These are phyloP conservation scores for Vaccinium darrowii DNA, from an alignment of 148 eudicot species.

Conservation along the genomic window DNA sequence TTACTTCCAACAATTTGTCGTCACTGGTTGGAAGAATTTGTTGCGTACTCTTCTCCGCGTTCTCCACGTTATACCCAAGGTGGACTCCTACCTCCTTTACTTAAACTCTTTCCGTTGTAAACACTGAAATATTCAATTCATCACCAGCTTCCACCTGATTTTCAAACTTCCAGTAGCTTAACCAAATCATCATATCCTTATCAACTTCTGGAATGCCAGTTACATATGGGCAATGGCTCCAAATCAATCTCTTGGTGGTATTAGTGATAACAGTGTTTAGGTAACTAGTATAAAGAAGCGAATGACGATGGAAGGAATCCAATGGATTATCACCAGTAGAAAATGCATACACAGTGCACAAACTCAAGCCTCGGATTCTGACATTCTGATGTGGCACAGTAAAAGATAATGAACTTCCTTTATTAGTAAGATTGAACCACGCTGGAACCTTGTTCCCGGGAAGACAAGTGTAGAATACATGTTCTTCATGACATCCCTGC, in stretches of 20 bases:
- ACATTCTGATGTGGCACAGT: neutral
- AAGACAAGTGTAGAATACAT: slow-evolving; percentile 10
- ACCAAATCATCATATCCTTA: slow-evolving; percentile 6
- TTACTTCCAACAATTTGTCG: no score
- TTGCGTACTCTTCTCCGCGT: neutral
- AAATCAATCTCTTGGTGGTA: neutral
- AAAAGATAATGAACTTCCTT: neutral
- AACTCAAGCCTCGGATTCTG: neutral
- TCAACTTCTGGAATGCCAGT: neutral
- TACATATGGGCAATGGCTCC: neutral
- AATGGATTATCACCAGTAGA: neutral
- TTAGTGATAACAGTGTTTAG: neutral
- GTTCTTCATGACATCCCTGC: slow-evolving; percentile 11
- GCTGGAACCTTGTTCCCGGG: neutral
- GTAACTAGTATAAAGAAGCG: neutral
- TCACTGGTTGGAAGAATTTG: no score
- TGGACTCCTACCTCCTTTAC: neutral
- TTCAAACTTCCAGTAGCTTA: slow-evolving; percentile 5
- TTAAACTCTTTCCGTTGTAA: neutral
- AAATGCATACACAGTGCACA: neutral
- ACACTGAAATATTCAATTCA: neutral
- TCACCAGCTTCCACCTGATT: slow-evolving; percentile 17
- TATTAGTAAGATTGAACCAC: neutral
- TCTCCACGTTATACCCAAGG: neutral
- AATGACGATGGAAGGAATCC: no score